phyloP scores from a whole-genome alignment of 192 early-diverging fungal species.

The Borealophlyctis nickersoniae region DNA sequence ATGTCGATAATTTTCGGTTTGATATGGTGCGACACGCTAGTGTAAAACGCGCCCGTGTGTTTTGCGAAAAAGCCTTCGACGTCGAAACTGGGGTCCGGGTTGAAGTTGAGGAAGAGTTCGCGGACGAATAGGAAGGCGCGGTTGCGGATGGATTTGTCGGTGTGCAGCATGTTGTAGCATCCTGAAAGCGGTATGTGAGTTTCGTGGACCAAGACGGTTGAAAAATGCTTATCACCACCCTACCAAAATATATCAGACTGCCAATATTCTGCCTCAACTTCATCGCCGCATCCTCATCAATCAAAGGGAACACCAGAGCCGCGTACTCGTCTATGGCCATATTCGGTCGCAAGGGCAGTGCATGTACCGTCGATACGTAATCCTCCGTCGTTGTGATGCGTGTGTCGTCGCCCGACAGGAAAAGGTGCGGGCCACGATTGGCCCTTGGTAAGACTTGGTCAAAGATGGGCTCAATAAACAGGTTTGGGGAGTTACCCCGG shows the following conservation, averaged over 20 bases:
- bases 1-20: slow-evolving; percentile 24
- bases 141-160: slow-evolving; percentile 29
- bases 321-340: too few relatives aligned
- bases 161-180: slow-evolving; percentile 41
- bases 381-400: slow-evolving; percentile 25
- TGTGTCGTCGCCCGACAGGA: slow-evolving; percentile 15
- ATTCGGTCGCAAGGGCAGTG: neutral
- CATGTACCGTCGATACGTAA: slow-evolving; percentile 13
- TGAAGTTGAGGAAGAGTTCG: slow-evolving; percentile 45
- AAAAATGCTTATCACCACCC: slow-evolving; percentile 7
- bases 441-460: slow-evolving; percentile 34
- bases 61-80: slow-evolving; percentile 20
- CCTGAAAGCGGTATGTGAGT: slow-evolving; percentile 11
- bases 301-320: slow-evolving; percentile 38
- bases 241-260: slow-evolving; percentile 46
- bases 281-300: slow-evolving; percentile 25
- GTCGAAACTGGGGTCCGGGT: slow-evolving; percentile 28
- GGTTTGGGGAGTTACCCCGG: neutral
- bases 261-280: slow-evolving; percentile 42
- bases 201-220: slow-evolving; percentile 6
- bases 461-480: slow-evolving; percentile 25
- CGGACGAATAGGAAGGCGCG: slow-evolving; percentile 38
- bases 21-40: slow-evolving; percentile 15
- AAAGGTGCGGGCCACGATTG: slow-evolving; percentile 24
- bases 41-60: slow-evolving; percentile 34